phyloP scores from a whole-genome alignment of 306 rosid species.

The Prunus dulcis region DNA sequence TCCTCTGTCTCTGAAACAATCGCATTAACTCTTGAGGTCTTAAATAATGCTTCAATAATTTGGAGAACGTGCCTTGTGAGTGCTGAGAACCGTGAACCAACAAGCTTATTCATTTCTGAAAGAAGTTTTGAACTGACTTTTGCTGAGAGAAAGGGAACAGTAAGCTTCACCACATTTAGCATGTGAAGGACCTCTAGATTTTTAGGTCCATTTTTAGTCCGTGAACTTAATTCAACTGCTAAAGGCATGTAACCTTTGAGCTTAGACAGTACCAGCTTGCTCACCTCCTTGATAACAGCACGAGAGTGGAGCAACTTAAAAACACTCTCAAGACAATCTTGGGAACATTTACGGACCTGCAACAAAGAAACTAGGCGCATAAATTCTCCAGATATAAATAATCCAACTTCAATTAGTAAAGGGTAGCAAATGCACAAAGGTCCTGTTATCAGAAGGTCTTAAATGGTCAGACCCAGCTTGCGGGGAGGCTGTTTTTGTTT shows the following conservation, averaged over 20 bases:
- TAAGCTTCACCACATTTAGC: conserved; percentile 57
- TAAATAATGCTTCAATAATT: conserved; percentile 58
- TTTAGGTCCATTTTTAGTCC: conserved; percentile 41
- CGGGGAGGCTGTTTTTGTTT: background rate
- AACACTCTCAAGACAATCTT: conserved; percentile 66
- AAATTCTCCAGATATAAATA: background rate
- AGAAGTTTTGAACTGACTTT: conserved; percentile 53
- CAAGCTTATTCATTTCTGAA: conserved; percentile 46
- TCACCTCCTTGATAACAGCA: conserved; percentile 54
- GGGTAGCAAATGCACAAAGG: background rate
- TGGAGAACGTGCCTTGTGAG: conserved; percentile 63
- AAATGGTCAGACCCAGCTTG: background rate
- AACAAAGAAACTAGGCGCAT: background rate
- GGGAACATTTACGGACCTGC: conserved; percentile 88
- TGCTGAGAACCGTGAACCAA: conserved; percentile 44
- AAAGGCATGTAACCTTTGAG: conserved; percentile 54
- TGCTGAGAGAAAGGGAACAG: conserved; percentile 58
- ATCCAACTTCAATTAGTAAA: background rate
- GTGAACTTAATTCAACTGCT: conserved; percentile 38
- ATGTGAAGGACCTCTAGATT: conserved; percentile 66
- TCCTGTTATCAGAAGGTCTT: background rate
- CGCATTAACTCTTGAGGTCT: conserved; percentile 44
- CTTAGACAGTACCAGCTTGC: conserved; percentile 69
- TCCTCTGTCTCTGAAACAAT: conserved; percentile 40
- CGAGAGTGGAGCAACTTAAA: conserved; percentile 53